These are phyloP conservation scores for Pseudotsuga menziesii DNA, from an alignment of 75 land plant species.

Conservation along the genomic window DNA sequence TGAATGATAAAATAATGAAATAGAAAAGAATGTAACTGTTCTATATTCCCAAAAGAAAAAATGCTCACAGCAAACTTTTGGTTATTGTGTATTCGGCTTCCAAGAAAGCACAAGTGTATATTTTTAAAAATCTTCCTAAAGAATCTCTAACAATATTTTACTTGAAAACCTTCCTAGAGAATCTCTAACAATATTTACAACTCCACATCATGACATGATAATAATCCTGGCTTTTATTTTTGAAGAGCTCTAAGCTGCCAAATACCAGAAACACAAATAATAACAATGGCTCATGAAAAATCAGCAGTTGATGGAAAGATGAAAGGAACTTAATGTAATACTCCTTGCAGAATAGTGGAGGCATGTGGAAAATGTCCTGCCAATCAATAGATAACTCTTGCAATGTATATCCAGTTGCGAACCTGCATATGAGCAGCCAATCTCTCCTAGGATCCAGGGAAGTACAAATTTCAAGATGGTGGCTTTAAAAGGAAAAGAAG, in stretches of 20 bases:
- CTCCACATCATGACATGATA: no score
- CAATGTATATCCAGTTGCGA: neutral
- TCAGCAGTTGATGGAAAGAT: neutral
- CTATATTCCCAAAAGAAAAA: neutral
- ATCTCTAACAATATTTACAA: neutral
- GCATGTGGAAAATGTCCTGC: no score
- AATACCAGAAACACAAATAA: no score
- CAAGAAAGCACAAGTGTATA: neutral
- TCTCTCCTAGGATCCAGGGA: neutral
- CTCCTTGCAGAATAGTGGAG: neutral
- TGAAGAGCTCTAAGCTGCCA: no score
- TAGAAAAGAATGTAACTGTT: neutral
- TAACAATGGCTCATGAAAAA: neutral
- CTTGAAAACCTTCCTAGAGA: neutral
- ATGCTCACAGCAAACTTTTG: neutral
- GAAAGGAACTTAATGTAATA: neutral
- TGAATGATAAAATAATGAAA: neutral
- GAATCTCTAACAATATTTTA: neutral
- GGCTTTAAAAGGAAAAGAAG: neutral
- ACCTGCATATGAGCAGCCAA: constrained; percentile 3
- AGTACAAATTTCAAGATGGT: neutral
- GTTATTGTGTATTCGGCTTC: no score
- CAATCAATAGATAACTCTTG: neutral
- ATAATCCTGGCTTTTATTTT: no score
- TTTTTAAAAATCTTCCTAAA: neutral